Evolutionary conservation across 768 basidiomycete species (phyloP), one percentile per base, ranked within the genome.

Genomic region (Agaricus bisporus): DNA sequence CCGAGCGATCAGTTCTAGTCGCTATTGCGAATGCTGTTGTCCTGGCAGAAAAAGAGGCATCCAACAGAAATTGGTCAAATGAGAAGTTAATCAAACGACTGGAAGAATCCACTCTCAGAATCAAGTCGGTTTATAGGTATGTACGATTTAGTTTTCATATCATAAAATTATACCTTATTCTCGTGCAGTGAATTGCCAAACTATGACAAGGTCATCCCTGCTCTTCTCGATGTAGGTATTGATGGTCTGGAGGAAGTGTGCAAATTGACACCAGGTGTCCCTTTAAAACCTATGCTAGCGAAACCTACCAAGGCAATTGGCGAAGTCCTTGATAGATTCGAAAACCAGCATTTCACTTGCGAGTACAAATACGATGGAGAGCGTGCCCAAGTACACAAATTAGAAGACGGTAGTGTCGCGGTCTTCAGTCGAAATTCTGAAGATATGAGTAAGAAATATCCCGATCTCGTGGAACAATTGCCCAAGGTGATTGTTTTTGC

Each of bases 311-410:
- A 99, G 69, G 97, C 97, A 2, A 98, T 99, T 59, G 86, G 91
- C 12, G 95, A 98, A 70, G 95, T 99, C 17, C 79, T 99, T 18
- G 95, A 99, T 70, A 77, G 94, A 54, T 99, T 98, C 63, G 97
- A 99, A 68, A 85, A 84, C 63, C 95, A 94, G 69, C 81, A 78
- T 50, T 98, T 99, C 66, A 98, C 97, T 8, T 98, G 95, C 70
- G 97, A 99, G 73, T 99, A 99, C 71, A 99, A 99, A 69, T 99
- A 99, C 60, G 97, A 99, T 59, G 97, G 97, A 6, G 97, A 99
- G 67, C 85, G 97, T 44, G 97, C 97, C 14, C 95, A 98, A 73
- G 88, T 95, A 2, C 97, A 99, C 69, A 83, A 78, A 64, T 71
- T 93, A 44, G 82, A 83, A 41, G 79, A 92, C 62, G 95, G 94